These are phyloP conservation scores for Paecilomyces niveus DNA, from an alignment of 2,329 filamentous ascomycete genomes.

Conservation along the genomic window DNA sequence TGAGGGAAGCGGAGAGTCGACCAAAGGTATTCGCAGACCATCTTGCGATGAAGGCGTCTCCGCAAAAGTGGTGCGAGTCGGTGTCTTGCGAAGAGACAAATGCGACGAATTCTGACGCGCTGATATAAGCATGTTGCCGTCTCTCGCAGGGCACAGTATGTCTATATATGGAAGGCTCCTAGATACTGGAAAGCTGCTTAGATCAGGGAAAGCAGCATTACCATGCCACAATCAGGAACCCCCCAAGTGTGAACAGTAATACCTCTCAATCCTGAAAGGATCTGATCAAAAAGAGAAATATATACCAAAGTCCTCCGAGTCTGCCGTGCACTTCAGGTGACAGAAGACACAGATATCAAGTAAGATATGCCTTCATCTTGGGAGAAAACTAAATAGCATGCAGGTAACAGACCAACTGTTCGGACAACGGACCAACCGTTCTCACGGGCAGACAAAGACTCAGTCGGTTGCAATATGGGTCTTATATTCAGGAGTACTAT, in stretches of 20 bases:
- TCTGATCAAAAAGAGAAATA: not conserved
- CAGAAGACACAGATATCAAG: not conserved
- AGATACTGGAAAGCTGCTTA: not conserved
- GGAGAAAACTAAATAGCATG: not conserved
- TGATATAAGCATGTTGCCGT: conserved; percentile 23
- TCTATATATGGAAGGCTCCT: not conserved
- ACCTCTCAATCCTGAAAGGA: not conserved
- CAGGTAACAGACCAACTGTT: too few species aligned
- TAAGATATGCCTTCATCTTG: not conserved
- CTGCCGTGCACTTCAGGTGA: not conserved
- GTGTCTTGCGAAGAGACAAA: conserved; percentile 15
- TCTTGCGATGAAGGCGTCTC: conserved; percentile 41
- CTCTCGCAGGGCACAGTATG: not conserved
- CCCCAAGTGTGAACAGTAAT: not conserved
- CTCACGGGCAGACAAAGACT: not conserved
- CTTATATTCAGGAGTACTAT: not conserved
- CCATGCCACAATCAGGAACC: not conserved
- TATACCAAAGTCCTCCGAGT: not conserved
- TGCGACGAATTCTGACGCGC: conserved; percentile 22
- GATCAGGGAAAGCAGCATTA: not conserved
- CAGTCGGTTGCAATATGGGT: not conserved
- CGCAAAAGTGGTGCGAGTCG: conserved; percentile 8
- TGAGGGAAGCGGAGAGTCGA: conserved; percentile 63
- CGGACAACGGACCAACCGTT: not conserved
- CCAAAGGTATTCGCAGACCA: conserved; percentile 54